A percentile compares a stretch with the other conserved stretches of the same genome.
Evolutionary conservation across 805 yeast species (phyloP).

Genomic region (Pichia cabralensis): DNA sequence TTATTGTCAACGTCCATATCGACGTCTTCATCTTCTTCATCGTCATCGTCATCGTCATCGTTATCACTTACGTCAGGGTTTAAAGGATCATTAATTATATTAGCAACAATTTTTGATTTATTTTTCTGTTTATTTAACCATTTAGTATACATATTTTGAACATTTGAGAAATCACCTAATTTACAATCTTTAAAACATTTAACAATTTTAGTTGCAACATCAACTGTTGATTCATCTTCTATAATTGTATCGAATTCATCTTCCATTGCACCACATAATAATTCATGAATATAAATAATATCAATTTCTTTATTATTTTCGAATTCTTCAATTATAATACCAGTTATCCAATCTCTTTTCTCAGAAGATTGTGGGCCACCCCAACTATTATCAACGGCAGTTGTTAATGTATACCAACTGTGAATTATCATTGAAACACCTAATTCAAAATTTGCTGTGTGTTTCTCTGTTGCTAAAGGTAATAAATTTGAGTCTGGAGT

Average conservation of each 20-base stretch:
- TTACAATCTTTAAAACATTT: slow-evolving; percentile 57
- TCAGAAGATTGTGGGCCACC: slow-evolving; percentile 90
- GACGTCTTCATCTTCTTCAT: slow-evolving; percentile 24
- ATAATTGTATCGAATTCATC: slow-evolving; percentile 88
- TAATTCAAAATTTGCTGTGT: slow-evolving; percentile 79
- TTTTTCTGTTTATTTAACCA: slow-evolving; percentile 48
- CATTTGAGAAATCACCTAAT: slow-evolving; percentile 37
- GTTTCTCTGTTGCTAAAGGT: slow-evolving; percentile 39
- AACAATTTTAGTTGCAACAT: slow-evolving; percentile 58
- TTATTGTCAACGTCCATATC: slow-evolving; percentile 28
- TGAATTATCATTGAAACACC: slow-evolving; percentile 90
- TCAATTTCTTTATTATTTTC: slow-evolving; percentile 56
- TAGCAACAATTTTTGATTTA: slow-evolving; percentile 29
- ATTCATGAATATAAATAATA: slow-evolving; percentile 70
- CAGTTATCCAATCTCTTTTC: slow-evolving; percentile 92
- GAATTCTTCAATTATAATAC: slow-evolving; percentile 71
- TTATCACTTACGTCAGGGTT: slow-evolving; percentile 48
- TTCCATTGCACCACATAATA: slow-evolving; percentile 79
- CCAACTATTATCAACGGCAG: slow-evolving; percentile 90
- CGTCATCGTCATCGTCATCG: slow-evolving; percentile 36
- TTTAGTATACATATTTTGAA: slow-evolving; percentile 49
- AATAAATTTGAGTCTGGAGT: slow-evolving; percentile 15
- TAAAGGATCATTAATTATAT: slow-evolving; percentile 48
- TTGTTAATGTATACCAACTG: slow-evolving; percentile 77
- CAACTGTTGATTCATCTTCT: slow-evolving; percentile 81